Evolutionary conservation across 495 filamentous ascomycete species (phyloP).

Genomic region (Penicillium ucsense): DNA sequence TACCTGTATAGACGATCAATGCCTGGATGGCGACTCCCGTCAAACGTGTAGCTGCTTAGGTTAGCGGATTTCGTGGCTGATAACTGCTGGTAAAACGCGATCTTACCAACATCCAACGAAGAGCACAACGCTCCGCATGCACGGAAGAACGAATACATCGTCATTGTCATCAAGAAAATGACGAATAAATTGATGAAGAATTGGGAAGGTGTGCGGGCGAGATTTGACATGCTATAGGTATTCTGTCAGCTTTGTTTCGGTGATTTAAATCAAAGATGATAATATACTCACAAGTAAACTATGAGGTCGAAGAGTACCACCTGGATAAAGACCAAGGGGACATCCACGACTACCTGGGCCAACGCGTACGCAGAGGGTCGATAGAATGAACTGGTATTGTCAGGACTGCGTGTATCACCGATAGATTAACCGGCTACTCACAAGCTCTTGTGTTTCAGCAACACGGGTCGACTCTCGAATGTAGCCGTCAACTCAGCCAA

Average conservation of each 20-base stretch:
- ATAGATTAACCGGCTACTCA: constrained; percentile 7
- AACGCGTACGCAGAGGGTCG: constrained; percentile 70
- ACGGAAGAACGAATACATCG: constrained; percentile 73
- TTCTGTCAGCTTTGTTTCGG: constrained; percentile 8
- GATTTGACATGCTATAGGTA: constrained; percentile 40
- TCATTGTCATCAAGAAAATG: constrained; percentile 52
- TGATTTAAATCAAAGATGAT: not conserved
- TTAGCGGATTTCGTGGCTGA: not conserved
- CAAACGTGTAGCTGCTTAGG: constrained; percentile 44
- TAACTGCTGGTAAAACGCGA: no score
- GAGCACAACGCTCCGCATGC: constrained; percentile 55
- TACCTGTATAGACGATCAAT: constrained; percentile 64
- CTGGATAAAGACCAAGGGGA: constrained; percentile 62
- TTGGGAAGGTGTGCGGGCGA: constrained; percentile 60
- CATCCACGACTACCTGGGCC: constrained; percentile 65
- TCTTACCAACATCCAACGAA: constrained; percentile 48
- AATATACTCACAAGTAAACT: constrained; percentile 52
- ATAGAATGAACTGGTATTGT: constrained; percentile 53
- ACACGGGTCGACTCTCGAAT: constrained; percentile 60
- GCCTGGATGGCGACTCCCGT: constrained; percentile 54
- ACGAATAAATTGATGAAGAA: constrained; percentile 75
- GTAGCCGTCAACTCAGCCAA: constrained; percentile 65
- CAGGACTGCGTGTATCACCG: not conserved
- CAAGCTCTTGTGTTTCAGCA: constrained; percentile 75
- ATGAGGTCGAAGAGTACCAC: constrained; percentile 64